Evolutionary conservation across 768 basidiomycete species (phyloP).

Genomic region (Suillus spraguei): DNA sequence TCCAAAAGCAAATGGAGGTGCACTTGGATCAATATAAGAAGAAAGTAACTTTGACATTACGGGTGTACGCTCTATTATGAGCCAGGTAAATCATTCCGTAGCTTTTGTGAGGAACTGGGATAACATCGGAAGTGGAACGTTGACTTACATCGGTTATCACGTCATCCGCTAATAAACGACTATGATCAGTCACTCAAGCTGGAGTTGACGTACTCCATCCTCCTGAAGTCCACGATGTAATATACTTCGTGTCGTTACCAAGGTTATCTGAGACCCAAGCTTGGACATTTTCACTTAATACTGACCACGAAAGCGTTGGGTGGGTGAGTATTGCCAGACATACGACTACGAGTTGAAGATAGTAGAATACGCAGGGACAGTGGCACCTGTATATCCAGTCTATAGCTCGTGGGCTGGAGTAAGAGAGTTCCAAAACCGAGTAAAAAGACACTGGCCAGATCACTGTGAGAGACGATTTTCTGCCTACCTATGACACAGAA

Average conservation of each 20-base stretch:
- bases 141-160: no score
- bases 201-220: slow-evolving; percentile 62
- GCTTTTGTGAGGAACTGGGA: no score
- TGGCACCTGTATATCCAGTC: not conserved
- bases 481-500: no score
- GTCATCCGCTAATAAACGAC: no score
- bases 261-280: slow-evolving; percentile 53
- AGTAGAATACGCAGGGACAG: not conserved
- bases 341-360: slow-evolving; percentile 14
- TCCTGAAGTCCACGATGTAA: slow-evolving; percentile 74
- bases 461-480: no score
- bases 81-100: no score
- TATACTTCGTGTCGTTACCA: slow-evolving; percentile 60
- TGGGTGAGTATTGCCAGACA: slow-evolving; percentile 49
- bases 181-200: no score
- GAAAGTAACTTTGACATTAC: no score
- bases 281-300: not conserved
- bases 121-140: no score
- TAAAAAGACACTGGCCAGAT: slow-evolving; percentile 23
- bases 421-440: slow-evolving; percentile 15
- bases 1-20: slow-evolving; percentile 54
- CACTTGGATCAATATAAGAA: slow-evolving; percentile 44
- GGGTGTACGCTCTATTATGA: no score
- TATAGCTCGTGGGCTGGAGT: not conserved
- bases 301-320: slow-evolving; percentile 57